phyloP scores from a whole-genome alignment of 768 basidiomycete genomes.

The Leccinum rimulosum region DNA sequence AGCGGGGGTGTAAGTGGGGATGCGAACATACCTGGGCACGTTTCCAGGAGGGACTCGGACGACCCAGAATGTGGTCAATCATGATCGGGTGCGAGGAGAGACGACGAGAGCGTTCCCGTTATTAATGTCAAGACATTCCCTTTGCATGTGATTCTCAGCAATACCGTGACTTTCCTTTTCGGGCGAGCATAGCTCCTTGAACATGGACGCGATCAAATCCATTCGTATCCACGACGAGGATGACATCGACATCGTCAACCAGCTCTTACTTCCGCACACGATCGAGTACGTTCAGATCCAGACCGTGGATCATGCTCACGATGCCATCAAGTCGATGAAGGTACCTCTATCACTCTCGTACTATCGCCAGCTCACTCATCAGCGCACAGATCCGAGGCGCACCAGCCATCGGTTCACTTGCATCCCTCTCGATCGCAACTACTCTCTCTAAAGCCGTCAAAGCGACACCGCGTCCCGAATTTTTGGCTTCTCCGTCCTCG shows the following conservation, averaged over 20 bases:
- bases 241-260: constrained; percentile 84
- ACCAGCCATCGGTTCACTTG: constrained; percentile 92
- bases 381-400: constrained; percentile 76
- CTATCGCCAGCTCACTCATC: neutral
- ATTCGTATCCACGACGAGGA: constrained; percentile 42
- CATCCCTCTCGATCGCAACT: constrained; percentile 72
- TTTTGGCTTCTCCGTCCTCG: constrained; percentile 48
- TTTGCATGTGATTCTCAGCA: constrained; percentile 35
- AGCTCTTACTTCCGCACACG: constrained; percentile 79
- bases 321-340: constrained; percentile 97
- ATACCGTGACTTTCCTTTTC: constrained; percentile 16
- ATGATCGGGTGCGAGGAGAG: constrained; percentile 40
- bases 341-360: constrained; percentile 35
- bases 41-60: constrained; percentile 89
- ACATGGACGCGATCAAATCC: constrained; percentile 34
- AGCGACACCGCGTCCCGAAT: constrained; percentile 47
- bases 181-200: constrained; percentile 3
- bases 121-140: neutral
- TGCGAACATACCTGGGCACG: constrained; percentile 61
- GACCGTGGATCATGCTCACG: constrained; percentile 81
- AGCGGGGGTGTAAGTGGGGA: neutral
- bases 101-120: neutral
- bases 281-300: constrained; percentile 65
- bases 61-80: constrained; percentile 92
- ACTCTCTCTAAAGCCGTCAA: constrained; percentile 55